Conservation (phyloP, 352 stramenopile species). For the Phytophthora chlamydospora region DNA sequence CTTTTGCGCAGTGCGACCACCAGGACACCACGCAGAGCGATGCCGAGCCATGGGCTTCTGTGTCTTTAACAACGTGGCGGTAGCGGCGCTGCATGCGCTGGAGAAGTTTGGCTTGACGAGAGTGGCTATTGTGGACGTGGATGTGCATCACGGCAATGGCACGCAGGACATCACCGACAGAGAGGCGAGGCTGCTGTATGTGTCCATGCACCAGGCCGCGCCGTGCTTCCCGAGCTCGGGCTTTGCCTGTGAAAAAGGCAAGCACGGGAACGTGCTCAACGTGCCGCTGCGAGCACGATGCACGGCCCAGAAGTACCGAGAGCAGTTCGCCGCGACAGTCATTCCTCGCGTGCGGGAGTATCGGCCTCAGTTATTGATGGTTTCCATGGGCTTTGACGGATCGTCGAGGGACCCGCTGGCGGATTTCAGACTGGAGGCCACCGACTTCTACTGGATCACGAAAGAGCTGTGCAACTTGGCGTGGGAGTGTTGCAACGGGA, state of each 20-base stretch:
- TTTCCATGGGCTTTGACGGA: conserved; percentile 90
- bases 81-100: conserved; percentile 94
- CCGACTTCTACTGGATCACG: conserved; percentile 71
- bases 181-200: conserved; percentile 49
- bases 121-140: conserved; percentile 76
- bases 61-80: conserved; percentile 96
- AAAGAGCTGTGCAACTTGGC: conserved; percentile 45
- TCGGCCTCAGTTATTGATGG: conserved; percentile 79
- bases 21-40: conserved; percentile 64
- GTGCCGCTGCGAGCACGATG: conserved; percentile 46
- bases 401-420: conserved; percentile 53
- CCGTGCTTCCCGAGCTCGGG: conserved; percentile 57
- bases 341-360: conserved; percentile 55
- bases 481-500: conserved; percentile 49
- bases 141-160: conserved; percentile 90
- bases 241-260: conserved; percentile 40
- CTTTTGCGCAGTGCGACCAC: conserved; percentile 88
- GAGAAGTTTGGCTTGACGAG: conserved; percentile 54
- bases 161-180: conserved; percentile 54
- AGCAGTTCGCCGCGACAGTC: conserved; percentile 41
- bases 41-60: conserved; percentile 89
- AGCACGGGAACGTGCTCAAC: conserved; percentile 53
- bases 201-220: conserved; percentile 58
- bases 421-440: conserved; percentile 47
- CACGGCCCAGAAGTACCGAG: conserved; percentile 42